Percentiles rank a stretch among this genome's conserved stretches.
These are phyloP conservation scores for Paramecium sonneborni DNA, from an alignment of 73 alveolate genomes.

Conservation along the genomic window DNA sequence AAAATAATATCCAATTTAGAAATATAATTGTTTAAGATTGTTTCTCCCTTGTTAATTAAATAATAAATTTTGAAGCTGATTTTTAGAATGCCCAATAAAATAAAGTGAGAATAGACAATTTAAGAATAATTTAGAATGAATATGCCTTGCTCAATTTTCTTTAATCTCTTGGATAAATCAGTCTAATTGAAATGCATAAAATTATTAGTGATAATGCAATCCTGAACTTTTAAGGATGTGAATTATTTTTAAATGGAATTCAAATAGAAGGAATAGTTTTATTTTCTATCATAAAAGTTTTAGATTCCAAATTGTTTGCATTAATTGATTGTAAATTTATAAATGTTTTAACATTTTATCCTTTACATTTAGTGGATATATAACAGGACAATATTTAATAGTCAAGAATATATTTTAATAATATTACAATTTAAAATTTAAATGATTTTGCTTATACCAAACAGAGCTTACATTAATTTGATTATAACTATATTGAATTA, in stretches of 20 bases:
- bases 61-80: neutral
- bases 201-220: neutral
- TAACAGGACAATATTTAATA: too few relatives aligned
- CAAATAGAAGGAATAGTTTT: neutral
- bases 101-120: neutral
- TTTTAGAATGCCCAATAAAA: neutral
- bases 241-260: neutral
- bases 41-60: neutral
- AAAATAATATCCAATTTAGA: too few relatives aligned
- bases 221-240: neutral
- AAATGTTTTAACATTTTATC: too few relatives aligned
- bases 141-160: neutral
- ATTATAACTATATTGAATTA: too few relatives aligned
- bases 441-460: too few relatives aligned
- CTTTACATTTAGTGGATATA: neutral
- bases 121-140: neutral
- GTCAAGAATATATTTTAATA: too few relatives aligned
- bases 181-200: neutral
- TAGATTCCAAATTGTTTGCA: too few relatives aligned
- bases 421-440: too few relatives aligned
- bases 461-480: too few relatives aligned
- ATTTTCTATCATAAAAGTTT: too few relatives aligned
- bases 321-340: too few relatives aligned
- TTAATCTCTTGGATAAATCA: neutral
- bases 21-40: neutral